Evolutionary conservation across 2,329 filamentous ascomycete species (phyloP), one percentile per base, ranked within the genome.

Genomic region (Akanthomyces dipterigenus): DNA sequence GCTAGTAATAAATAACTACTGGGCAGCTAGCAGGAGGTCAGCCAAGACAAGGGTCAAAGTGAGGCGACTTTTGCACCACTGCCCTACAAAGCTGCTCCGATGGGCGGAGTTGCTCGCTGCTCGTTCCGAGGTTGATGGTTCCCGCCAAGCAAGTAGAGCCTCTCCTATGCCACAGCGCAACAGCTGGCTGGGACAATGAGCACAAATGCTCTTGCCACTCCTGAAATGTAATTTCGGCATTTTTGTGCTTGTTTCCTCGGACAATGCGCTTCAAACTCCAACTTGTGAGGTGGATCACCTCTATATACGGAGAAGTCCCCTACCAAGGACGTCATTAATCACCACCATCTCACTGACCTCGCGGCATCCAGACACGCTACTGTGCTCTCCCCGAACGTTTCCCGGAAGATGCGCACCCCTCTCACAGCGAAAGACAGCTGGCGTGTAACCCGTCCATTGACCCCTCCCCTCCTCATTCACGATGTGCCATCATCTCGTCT

Each of bases 11-110:
- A 34, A 8, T 9, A 34, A 34, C 11, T 11, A 60, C 60, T 60
- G 56, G 64, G 43, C 49, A 63, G 54, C 42, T 53, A 22, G 38
- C 45, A 49, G 63, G 62, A 64, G 64, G 67, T 65, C 64, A 66
- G 64, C 50, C 56, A 50, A 51, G 55, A 50, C 46, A 18, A 51
- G 55, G 55, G 55, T 51, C 38, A 48, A 55, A 55, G 50, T 61
- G 58, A 61, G 58, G 58, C 58, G 58, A 61, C 58, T 61, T 48
- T 40, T 49, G 22, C 50, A 22, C 22, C 42, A 45, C 22, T 61
- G 58, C 28, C 7, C 34, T 53, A 18, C 8, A 38, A 26, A 40
- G 24, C n/a, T 26, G n/a, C 58, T 61, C 58, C 58, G 58, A 61
- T 46, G 42, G 31, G 22, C 58, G 58, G 58, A 48, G 22, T 20